Percentiles rank a stretch among this genome's conserved stretches.
These are phyloP conservation scores for Hordeum marinum DNA, from an alignment of 176 grass and related monocot genomes.

Conservation along the genomic window DNA sequence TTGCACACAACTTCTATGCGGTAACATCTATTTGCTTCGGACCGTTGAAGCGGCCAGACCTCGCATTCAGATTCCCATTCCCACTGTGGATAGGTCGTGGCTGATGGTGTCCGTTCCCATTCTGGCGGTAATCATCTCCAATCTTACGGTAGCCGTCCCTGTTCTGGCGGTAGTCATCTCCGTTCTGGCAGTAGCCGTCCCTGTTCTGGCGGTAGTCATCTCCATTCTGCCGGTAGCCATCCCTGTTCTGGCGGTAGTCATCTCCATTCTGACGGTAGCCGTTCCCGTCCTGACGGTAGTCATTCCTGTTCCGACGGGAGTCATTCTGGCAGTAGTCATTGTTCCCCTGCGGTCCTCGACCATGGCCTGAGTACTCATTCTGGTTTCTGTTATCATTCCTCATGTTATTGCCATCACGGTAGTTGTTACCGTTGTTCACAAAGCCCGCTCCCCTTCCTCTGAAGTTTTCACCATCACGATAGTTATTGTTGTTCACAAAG, in stretches of 20 bases:
- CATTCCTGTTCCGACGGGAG: neutral
- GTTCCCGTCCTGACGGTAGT: neutral
- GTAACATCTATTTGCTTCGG: conserved; percentile 10
- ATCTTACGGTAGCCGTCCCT: neutral
- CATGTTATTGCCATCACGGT: neutral
- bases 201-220: neutral
- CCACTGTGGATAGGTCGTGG: neutral
- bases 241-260: neutral
- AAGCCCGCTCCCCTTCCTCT: conserved; percentile 30
- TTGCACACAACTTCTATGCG: conserved; percentile 15
- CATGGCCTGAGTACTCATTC: conserved; percentile 23
- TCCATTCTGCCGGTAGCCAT: neutral
- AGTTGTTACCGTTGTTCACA: conserved; percentile 33
- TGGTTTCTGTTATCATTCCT: conserved; percentile 41
- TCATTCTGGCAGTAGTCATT: conserved; percentile 1
- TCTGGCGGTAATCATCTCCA: neutral
- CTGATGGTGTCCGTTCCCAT: neutral
- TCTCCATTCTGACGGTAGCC: neutral
- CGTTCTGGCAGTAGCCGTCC: neutral
- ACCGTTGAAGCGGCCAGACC: conserved; percentile 18
- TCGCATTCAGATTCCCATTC: neutral
- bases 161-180: neutral
- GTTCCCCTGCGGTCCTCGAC: neutral
- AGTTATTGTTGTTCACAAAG: conserved; percentile 31
- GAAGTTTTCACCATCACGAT: conserved; percentile 28